Base-by-base conservation (phyloP, 1,284 basidiomycete genomes). In the Boletus semigastroideus region DNA sequence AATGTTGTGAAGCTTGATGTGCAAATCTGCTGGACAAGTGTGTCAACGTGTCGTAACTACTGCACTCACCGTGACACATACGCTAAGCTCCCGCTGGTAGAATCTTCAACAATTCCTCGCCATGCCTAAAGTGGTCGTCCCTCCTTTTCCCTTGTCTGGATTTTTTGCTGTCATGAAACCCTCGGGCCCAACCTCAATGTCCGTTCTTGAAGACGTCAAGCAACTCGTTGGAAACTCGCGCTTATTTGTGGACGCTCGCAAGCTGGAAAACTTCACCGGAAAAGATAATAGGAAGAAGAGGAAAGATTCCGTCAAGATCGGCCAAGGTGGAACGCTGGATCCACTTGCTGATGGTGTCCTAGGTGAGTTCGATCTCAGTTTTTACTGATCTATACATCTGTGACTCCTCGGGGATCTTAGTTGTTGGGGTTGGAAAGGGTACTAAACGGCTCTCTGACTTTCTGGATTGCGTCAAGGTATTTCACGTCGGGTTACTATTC, bases 321-420 rank as follows among this genome's bases (percentile, higher is more conserved):
- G 94, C 1, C 92, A 95, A 71, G 93, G 93, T 42, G 94, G 94
- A 16, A 99, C 97, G 4, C 76, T 99, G 42, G 97, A 99, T 74
- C 97, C 97, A 12, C 78, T 99, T 17, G 97, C 97, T n/a, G 90
- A 94, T 66, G 94, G 94, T 42, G 93, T 96, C 19, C 75, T 93
- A 56, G 89, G 90, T 90, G 67, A 56, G 72, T 58, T 51, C 14
- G 16, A 14, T 25, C 41, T 48, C 46, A 27, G 31, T 54, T 59
- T 37, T 52, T 39, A 25, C 42, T n/a, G n/a, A 50, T 36, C 48
- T 52, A 54, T n/a, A 19, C 22, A n/a, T 47, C 19, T 46, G 10
- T 62, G 45, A 66, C 51, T 19, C 38, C 25, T 40, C 20, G 25
- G 17, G 16, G 28, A 31, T 11, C 38, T 16, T 58, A 95, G 95